A percentile compares a stretch with the other conserved stretches of the same genome.
Conservation (phyloP, 2,329 filamentous ascomycete species). For the Parastagonospora avenae region DNA sequence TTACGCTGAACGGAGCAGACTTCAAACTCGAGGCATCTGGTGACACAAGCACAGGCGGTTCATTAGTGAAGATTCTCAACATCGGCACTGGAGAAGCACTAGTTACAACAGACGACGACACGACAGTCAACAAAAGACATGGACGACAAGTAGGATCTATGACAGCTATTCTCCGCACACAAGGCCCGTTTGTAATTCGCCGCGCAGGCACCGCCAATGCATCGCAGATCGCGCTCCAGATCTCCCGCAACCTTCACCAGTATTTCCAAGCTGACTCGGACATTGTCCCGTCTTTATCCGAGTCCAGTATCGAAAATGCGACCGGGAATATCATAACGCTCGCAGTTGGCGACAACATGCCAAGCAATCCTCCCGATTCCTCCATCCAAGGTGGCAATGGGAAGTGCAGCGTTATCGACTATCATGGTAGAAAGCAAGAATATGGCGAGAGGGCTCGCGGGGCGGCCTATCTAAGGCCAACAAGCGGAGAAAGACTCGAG, state of each 20-base stretch:
- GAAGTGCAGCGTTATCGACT: slow-evolving; percentile 27
- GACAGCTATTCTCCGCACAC: slow-evolving; percentile 59
- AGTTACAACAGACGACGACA: neutral
- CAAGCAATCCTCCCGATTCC: slow-evolving; percentile 26
- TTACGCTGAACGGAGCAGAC: slow-evolving; percentile 31
- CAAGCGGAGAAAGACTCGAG: slow-evolving; percentile 55
- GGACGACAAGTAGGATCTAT: slow-evolving; percentile 59
- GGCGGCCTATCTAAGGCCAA: slow-evolving; percentile 59
- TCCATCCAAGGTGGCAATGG: slow-evolving; percentile 34
- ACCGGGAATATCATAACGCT: slow-evolving; percentile 56
- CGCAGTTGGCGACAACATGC: slow-evolving; percentile 33
- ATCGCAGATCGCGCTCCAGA: slow-evolving; percentile 55
- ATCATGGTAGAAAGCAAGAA: slow-evolving; percentile 21
- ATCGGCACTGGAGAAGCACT: neutral
- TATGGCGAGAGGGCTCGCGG: slow-evolving; percentile 48
- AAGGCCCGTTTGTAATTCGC: slow-evolving; percentile 53
- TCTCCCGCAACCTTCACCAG: slow-evolving; percentile 63
- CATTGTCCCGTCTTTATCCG: slow-evolving; percentile 34
- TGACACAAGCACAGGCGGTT: too few relatives aligned
- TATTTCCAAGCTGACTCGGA: slow-evolving; percentile 61
- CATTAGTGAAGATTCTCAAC: neutral
- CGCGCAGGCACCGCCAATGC: slow-evolving; percentile 34
- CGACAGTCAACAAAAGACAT: slow-evolving; percentile 30
- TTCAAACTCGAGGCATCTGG: neutral
- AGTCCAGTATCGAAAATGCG: neutral